Evolutionary conservation across 2,329 filamentous ascomycete species (phyloP), one percentile per base, ranked within the genome.

Genomic region (Talaromyces sp.): DNA sequence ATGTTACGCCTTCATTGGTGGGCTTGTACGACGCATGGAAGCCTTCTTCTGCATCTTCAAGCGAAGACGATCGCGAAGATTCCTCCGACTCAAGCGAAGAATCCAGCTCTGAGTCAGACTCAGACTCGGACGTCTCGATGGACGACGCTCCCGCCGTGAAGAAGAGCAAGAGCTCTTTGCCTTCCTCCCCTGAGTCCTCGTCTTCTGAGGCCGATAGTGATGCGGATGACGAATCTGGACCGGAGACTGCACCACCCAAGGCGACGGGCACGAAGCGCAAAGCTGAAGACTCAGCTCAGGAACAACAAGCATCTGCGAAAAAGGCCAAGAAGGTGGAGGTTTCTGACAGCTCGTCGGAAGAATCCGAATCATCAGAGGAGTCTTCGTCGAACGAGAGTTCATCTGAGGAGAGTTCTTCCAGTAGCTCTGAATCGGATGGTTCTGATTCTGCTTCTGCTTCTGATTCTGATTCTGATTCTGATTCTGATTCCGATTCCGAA

Each of bases 181-280:
- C 75, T 1, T 69, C 71, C 2, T 71, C 74, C 3, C 17, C 71
- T 5, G 74, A 70, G 61, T 80, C 82, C 10, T 71, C 74, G 5
- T 74, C 72, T 31, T 74, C 71, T 17, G 74, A 70, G 63, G 80
- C 82, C 22, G 82, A 84, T 65, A 84, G 82, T 67, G 83, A 85
- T 69, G 79, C 82, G 7, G 82, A 84, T 65, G 81, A 83, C 65
- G 82, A 84, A 69, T 77, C 80, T 40, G 80, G 83, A 72, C 82
- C 86, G 43, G 85, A 87, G 38, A 67, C 74, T 19, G 66, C 72
- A 40, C 67, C 70, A 27, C 62, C 63, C 22, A 72, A 76, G 53
- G 59, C 71, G 8, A 83, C 84, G 34, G 78, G 78, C 1, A 72
- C 85, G 66, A 89, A 89, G 77, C 84, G 87, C 65, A 89, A 89